Evolutionary conservation across 1,284 basidiomycete genomes (phyloP).

Genomic region (Fomitopsis schrenkii): DNA sequence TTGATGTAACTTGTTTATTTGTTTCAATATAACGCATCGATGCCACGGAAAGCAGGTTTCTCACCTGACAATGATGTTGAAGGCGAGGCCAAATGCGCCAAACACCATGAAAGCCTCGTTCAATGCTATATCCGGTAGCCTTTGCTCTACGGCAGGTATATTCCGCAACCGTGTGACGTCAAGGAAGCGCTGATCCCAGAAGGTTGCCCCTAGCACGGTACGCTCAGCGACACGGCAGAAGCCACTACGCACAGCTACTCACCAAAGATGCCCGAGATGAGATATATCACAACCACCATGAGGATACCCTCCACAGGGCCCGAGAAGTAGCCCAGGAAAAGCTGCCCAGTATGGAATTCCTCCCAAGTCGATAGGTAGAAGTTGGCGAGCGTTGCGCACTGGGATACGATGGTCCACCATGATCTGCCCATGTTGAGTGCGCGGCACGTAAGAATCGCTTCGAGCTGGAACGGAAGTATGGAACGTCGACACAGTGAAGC

Average conservation of each 20-base stretch:
- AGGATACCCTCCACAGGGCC: conserved; percentile 97
- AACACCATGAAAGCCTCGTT: conserved; percentile 91
- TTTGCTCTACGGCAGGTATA: conserved; percentile 41
- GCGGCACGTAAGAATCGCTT: conserved; percentile 77
- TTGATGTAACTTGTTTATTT: conserved; percentile 59
- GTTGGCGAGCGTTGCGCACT: conserved; percentile 85
- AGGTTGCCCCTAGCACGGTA: conserved; percentile 52
- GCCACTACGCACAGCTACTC: conserved; percentile 15
- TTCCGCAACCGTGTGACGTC: conserved; percentile 56
- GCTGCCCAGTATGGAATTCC: conserved; percentile 89
- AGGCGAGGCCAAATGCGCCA: conserved; percentile 67
- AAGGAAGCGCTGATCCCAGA: conserved; percentile 82
- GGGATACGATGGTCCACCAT: conserved; percentile 93
- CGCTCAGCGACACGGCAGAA: neutral
- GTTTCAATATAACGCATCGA: too few species aligned
- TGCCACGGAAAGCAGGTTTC: neutral
- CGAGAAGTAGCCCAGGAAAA: conserved; percentile 92
- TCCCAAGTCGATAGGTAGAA: conserved; percentile 99
- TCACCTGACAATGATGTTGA: conserved; percentile 79
- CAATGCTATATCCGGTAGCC: conserved; percentile 66
- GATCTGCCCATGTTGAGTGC: conserved; percentile 90
- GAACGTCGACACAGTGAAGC: neutral
- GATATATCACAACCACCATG: conserved; percentile 77
- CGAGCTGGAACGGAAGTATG: conserved; percentile 51
- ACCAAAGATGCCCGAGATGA: conserved; percentile 77